A percentile compares a stretch with the other conserved stretches of the same genome.
phyloP scores from a whole-genome alignment of 441 rosid genomes.

The Mallotus japonicus region DNA sequence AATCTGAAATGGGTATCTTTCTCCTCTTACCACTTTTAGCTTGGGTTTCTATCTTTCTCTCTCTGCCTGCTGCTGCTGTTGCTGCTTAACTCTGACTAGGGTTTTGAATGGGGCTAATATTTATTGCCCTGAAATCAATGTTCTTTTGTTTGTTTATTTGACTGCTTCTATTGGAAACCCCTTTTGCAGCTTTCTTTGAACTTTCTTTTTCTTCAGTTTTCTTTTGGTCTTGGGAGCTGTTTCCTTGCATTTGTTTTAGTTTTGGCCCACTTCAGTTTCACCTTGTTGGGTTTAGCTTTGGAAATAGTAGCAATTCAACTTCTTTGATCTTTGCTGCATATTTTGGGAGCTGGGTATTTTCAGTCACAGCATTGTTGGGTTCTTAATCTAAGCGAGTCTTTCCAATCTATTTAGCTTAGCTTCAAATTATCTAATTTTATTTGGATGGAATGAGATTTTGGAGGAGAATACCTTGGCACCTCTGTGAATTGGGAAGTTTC shows the following conservation, averaged over 20 bases:
- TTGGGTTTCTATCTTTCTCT: slow-evolving; percentile 22
- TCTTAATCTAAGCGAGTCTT: slow-evolving; percentile 24
- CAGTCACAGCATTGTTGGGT: slow-evolving; percentile 12
- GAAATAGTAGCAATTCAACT: slow-evolving; percentile 32
- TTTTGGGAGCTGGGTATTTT: slow-evolving; percentile 19
- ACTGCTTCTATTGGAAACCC: slow-evolving; percentile 39
- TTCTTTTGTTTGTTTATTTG: slow-evolving; percentile 50
- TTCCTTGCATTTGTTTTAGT: slow-evolving; percentile 21
- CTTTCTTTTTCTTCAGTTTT: slow-evolving; percentile 32
- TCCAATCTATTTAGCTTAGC: slow-evolving; percentile 4
- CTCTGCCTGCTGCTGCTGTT: slow-evolving; percentile 27
- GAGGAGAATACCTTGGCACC: slow-evolving; percentile 13
- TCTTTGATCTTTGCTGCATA: slow-evolving; percentile 27
- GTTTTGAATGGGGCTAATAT: slow-evolving; percentile 45
- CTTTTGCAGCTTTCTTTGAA: slow-evolving; percentile 35
- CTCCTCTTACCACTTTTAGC: slow-evolving; percentile 57
- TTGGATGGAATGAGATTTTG: slow-evolving; percentile 23
- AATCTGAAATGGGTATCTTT: slow-evolving; percentile 86
- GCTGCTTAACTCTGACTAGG: slow-evolving; percentile 53
- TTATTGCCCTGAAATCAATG: slow-evolving; percentile 69
- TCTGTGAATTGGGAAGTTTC: slow-evolving; percentile 22
- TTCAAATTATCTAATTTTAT: slow-evolving; percentile 14
- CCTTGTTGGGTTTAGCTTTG: slow-evolving; percentile 29
- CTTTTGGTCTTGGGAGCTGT: slow-evolving; percentile 20
- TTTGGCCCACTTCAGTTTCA: slow-evolving; percentile 34